A percentile compares a stretch with the other conserved stretches of the same genome.
phyloP scores from a whole-genome alignment of 202 grass and related monocot genomes.

The Zoysia matrella region DNA sequence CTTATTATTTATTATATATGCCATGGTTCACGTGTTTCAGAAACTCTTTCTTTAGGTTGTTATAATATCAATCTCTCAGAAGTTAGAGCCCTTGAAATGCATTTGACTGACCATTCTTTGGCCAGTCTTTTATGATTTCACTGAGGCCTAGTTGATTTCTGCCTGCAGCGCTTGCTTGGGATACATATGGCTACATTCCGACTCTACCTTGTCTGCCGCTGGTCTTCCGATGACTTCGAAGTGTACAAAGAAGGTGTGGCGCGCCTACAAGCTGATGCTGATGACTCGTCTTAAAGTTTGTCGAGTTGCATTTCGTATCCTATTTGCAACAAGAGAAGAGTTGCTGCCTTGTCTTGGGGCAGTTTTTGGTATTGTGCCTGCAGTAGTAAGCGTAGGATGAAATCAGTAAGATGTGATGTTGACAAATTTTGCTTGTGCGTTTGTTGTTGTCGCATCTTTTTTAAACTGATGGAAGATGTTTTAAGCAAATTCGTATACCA shows the following conservation, averaged over 20 bases:
- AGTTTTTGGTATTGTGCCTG: constrained; percentile 28
- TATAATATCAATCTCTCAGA: not conserved
- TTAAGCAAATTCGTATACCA: not conserved
- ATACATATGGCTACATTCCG: constrained; percentile 86
- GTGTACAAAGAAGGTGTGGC: constrained; percentile 60
- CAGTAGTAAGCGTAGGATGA: not conserved
- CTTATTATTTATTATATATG: too few species aligned
- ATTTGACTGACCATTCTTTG: not conserved
- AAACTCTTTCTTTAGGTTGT: not conserved
- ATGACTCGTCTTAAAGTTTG: constrained; percentile 14
- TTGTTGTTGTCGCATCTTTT: not conserved
- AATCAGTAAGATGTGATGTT: constrained; percentile 12
- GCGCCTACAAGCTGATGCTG: constrained; percentile 1
- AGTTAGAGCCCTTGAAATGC: not conserved
- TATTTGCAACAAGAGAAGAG: not conserved
- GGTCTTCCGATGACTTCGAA: constrained; percentile 78
- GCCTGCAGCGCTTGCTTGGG: not conserved
- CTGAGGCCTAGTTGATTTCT: constrained; percentile 26
- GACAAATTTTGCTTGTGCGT: not conserved
- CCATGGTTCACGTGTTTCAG: too few species aligned
- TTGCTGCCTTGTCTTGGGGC: constrained; percentile 35
- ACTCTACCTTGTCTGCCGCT: constrained; percentile 75
- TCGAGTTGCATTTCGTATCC: too few species aligned
- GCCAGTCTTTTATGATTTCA: not conserved
- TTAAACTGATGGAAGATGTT: not conserved